Base-by-base conservation (phyloP, 441 rosid genomes). In the California macrophylla region DNA sequence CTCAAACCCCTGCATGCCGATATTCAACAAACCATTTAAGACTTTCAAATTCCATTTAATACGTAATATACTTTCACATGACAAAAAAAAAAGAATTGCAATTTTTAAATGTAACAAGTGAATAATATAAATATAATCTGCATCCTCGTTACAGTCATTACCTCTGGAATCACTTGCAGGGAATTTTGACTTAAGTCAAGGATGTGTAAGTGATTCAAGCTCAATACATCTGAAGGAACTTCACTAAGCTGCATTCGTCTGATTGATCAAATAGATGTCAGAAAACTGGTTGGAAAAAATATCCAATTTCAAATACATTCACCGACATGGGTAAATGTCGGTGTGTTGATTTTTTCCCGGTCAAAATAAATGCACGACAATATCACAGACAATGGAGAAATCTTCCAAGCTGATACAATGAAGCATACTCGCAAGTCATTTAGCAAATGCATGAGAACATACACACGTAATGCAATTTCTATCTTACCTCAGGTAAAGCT, bases 131-230 rank as follows among this genome's bases (percentile, higher is more conserved):
- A 56, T 28, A 56, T 21, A 24, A 13, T 58, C 63, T 24, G 24
- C n/a, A 58, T 58, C 6, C 25, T 18, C 4, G 2, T 38, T 23
- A 58, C 24, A 58, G 29, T 29, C 63, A 58, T 58, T 80, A 92
- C 98, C 89, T 82, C 86, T 28, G 92, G 88, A 72, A 91, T 79
- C 3, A 80, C 81, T 68, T 86, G 91, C 75, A 93, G 83, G 54
- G 85, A 83, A 76, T 91, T 93, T 76, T 84, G 93, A 80, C 92
- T 82, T 89, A 91, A 68, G 85, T 85, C 87, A 66, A 91, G 92
- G 77, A 87, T 85, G 72, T 69, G 74, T 72, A 93, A 76, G 24
- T 85, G 85, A 38, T 70, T 73, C 75, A 93, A 71, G 80, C 73
- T 82, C 83, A 88, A 69, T 77, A 89, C 76, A 69, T 88, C 95